Base-by-base conservation (phyloP, 2,329 filamentous ascomycete species). In the Colletotrichum echinochloae region DNA sequence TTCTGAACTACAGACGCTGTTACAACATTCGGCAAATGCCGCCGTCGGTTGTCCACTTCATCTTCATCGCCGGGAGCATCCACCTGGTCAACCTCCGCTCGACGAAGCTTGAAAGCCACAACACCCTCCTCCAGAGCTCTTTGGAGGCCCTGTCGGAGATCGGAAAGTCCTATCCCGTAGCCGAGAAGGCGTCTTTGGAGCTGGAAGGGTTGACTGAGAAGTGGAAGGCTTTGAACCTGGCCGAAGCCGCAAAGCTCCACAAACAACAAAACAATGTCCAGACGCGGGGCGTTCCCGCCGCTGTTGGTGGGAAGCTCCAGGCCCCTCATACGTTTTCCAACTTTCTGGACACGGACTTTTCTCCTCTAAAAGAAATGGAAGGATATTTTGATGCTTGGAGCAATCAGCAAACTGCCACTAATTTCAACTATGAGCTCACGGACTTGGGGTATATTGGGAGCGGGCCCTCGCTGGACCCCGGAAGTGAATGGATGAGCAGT, bases 11-110 rank as follows among this genome's bases (percentile, higher is more conserved):
- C 41, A 44, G 28, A 7, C 51, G 52, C 0, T 16, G 23, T 6
- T 71, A 54, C 28, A 55, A 54, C 14, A 63, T 71, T 23, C 51
- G 64, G 16, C 68, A 68, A 11, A 26, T 63, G 30, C 65, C 68
- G 3, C 52, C 57, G 14, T 51, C 65, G 5, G 52, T 62, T 3
- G 28, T 68, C 16, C 64, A 67, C 30, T 63, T 63, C 46, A 11
- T 71, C 3, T 71, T 71, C 26, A 51, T 71, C 9, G 57, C 64
- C 3, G 64, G 68, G 1, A 71, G 63, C 7, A 59, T 68, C 11
- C 64, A 71, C 20, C 64, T 71, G 12, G 35, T 49, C 0, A 46
- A 41, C 5, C 23, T 57, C 5, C 64, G 26, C 16, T 11, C 26
- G 18, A 44, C 37, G 1, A 41, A 37, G 8, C 18, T 26, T 7